Conservation (phyloP, 2,329 filamentous ascomycete species). For the Didymosphaeria variabile region DNA sequence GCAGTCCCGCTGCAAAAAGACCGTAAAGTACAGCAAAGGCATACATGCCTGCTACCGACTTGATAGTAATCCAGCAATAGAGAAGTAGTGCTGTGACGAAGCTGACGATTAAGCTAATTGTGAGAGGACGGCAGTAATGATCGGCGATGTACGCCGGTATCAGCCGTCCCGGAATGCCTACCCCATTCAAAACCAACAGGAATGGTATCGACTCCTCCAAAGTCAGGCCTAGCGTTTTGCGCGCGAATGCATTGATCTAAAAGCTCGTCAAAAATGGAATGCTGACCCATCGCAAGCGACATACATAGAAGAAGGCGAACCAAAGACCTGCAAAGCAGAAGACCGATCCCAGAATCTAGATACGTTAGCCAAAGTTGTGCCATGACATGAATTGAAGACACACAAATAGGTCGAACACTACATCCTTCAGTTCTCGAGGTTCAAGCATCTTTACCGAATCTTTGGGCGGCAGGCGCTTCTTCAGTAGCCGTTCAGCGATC, state of each 20-base stretch:
- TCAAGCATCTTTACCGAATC: constrained; percentile 26
- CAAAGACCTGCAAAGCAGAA: constrained; percentile 43
- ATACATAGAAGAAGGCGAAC: constrained; percentile 53
- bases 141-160: constrained; percentile 58
- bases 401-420: constrained; percentile 30
- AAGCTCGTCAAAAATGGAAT: background rate
- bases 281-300: constrained; percentile 1
- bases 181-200: constrained; percentile 56
- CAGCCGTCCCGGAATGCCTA: constrained; percentile 60
- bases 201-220: constrained; percentile 49
- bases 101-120: constrained; percentile 51
- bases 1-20: constrained; percentile 54
- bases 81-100: constrained; percentile 53
- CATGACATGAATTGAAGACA: constrained; percentile 29
- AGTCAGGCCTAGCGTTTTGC: constrained; percentile 61
- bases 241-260: constrained; percentile 49
- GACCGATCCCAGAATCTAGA: constrained; percentile 37
- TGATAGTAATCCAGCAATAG: constrained; percentile 55
- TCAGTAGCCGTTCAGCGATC: constrained; percentile 34
- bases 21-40: constrained; percentile 58
- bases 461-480: constrained; percentile 29
- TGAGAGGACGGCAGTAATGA: constrained; percentile 51
- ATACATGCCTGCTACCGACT: constrained; percentile 49
- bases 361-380: constrained; percentile 42
- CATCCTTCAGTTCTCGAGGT: constrained; percentile 26